Base-by-base conservation (phyloP, 306 rosid species). In the Sicyos baderoa region DNA sequence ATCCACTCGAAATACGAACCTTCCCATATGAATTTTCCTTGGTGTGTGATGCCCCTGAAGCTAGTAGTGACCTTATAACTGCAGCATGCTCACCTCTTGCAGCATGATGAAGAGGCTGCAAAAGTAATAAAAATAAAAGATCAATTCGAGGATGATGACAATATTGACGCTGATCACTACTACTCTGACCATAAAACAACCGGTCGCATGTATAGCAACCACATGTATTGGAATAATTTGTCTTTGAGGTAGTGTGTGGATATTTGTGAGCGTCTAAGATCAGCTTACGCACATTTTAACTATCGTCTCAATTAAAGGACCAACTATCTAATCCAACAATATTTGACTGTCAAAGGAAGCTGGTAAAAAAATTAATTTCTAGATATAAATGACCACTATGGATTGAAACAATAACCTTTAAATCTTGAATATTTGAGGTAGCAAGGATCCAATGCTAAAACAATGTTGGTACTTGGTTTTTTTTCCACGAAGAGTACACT, bases 51-150 rank as follows among this genome's bases (percentile, higher is more conserved):
- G 97, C 98, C 9, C 96, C 97, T 54, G 81, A 72, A 71, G 88
- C 79, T 56, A 90, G 74, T 79, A 90, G 77, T 71, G 83, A 54
- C 62, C 87, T 78, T 78, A 88, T 60, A 50, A 88, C 77, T 69
- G 79, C 85, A 48, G 80, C 80, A 79, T 93, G 98, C 77, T 93
- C 96, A 27, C 96, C 96, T 80, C 98, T 86, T 29, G 96, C 96
- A 0, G 98, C 98, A 63, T 93, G 97, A 75, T 90, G 97, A 73
- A 93, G 94, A 77, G 96, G 98, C 98, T 88, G 81, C 23, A n/a
- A 51, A 83, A 74, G 71, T 18, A 66, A 66, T 75, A 37, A 52
- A 75, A 71, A n/a, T n/a, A 58, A 40, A 74, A 7, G 6, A 78
- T 14, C 19, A 76, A 55, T 37, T 58, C 22, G 71, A 4, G 35